A percentile compares a stretch with the other conserved stretches of the same genome.
Conservation (phyloP, 202 grass and related monocot species). For the Cymbopogon flexuosus region DNA sequence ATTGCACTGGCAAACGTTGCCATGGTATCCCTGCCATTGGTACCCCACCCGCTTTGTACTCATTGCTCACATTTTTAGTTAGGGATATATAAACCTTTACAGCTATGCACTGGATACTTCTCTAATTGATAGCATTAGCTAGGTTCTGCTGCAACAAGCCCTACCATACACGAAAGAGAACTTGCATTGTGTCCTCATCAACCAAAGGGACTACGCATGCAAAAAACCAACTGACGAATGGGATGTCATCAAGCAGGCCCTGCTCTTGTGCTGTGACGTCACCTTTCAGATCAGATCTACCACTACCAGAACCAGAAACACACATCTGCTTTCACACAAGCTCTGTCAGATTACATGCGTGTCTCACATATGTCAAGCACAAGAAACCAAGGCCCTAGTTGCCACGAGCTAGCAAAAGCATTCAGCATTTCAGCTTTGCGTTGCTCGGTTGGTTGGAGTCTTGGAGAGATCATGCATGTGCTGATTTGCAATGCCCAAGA, state of each 20-base stretch:
- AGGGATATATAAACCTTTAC: not conserved
- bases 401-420: constrained; percentile 24
- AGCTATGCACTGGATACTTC: not conserved
- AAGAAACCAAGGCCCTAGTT: constrained; percentile 21
- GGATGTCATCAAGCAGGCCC: not conserved
- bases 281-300: constrained; percentile 32
- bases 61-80: not conserved
- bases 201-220: not conserved
- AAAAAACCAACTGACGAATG: not conserved
- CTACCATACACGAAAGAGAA: not conserved
- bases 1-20: too few relatives aligned
- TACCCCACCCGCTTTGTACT: not conserved
- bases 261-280: too few relatives aligned
- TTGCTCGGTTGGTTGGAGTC: constrained; percentile 22
- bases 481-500: not conserved
- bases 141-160: not conserved
- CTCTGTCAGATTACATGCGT: not conserved
- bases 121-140: not conserved
- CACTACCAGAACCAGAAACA: not conserved
- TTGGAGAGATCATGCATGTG: not conserved
- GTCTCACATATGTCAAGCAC: constrained; percentile 16
- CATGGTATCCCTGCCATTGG: too few relatives aligned
- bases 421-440: not conserved
- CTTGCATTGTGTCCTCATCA: not conserved
- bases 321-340: not conserved